Percentiles rank a stretch among this genome's conserved stretches.
phyloP scores from a whole-genome alignment of 768 basidiomycete species.

The Lactifluus volemus region DNA sequence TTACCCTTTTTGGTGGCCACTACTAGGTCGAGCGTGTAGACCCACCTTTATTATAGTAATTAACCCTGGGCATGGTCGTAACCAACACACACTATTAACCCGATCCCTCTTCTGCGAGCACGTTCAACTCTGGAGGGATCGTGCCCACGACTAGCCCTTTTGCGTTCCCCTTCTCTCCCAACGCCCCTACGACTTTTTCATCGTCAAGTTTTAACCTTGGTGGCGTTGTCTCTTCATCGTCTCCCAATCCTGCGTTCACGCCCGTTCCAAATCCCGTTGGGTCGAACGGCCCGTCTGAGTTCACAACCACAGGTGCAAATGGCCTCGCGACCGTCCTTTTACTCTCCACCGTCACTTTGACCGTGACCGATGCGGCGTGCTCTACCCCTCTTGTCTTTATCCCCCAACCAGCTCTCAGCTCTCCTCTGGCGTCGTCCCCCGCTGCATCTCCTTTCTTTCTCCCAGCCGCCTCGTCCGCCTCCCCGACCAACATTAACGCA shows the following conservation, averaged over 20 bases:
- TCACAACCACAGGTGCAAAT: slow-evolving; percentile 7
- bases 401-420: not conserved
- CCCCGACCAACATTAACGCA: not conserved
- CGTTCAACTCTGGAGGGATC: slow-evolving; percentile 12
- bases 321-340: slow-evolving; percentile 8
- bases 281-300: not conserved
- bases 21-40: no score
- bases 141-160: not conserved
- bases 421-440: not conserved
- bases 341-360: not conserved
- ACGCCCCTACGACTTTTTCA: not conserved
- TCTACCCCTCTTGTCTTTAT: not conserved
- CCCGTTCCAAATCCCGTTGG: not conserved
- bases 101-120: not conserved
- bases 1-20: no score
- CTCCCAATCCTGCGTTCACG: not conserved
- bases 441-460: not conserved
- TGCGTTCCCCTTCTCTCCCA: not conserved
- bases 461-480: not conserved
- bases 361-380: not conserved
- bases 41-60: no score
- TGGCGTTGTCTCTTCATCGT: not conserved
- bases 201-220: not conserved
- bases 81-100: no score
- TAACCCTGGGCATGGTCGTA: no score